Evolutionary conservation across 2,329 filamentous ascomycete species (phyloP).

Genomic region (Zasmidium angulare): DNA sequence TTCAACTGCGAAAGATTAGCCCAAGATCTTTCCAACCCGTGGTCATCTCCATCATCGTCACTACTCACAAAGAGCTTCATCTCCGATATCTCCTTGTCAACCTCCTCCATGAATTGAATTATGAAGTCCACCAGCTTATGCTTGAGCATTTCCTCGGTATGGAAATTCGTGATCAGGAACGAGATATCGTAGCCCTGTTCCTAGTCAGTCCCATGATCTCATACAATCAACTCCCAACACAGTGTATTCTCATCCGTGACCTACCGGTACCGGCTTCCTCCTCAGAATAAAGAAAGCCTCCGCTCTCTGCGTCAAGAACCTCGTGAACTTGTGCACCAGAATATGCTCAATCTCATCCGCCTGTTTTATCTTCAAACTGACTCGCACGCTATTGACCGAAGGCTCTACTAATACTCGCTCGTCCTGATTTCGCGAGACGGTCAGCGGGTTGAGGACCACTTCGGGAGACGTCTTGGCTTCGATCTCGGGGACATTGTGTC

Average conservation of each 20-base stretch:
- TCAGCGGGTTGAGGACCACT: conserved; percentile 86
- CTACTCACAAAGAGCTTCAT: conserved; percentile 97
- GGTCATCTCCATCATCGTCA: background rate
- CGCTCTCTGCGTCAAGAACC: conserved; percentile 92
- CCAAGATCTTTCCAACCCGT: background rate
- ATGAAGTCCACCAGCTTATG: conserved; percentile 99
- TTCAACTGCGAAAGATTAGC: conserved; percentile 68
- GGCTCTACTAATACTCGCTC: conserved; percentile 96
- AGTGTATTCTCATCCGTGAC: conserved; percentile 21
- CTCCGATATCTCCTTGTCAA: conserved; percentile 99
- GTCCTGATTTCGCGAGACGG: conserved; percentile 91
- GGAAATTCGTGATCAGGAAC: conserved; percentile 97
- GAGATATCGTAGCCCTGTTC: conserved; percentile 92
- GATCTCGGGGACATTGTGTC: conserved; percentile 97
- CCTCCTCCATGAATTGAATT: conserved; percentile 99
- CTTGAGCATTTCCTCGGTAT: conserved; percentile 98
- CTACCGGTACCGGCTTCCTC: conserved; percentile 90
- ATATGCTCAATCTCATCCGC: conserved; percentile 99
- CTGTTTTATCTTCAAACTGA: conserved; percentile 99
- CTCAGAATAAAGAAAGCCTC: conserved; percentile 96
- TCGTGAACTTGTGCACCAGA: conserved; percentile 95
- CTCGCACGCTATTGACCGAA: conserved; percentile 92
- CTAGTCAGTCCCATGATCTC: conserved; percentile 15
- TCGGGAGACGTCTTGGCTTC: conserved; percentile 92
- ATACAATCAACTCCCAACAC: background rate